phyloP scores from a whole-genome alignment of 129 eudicot species.

The Artemisia argyi region DNA sequence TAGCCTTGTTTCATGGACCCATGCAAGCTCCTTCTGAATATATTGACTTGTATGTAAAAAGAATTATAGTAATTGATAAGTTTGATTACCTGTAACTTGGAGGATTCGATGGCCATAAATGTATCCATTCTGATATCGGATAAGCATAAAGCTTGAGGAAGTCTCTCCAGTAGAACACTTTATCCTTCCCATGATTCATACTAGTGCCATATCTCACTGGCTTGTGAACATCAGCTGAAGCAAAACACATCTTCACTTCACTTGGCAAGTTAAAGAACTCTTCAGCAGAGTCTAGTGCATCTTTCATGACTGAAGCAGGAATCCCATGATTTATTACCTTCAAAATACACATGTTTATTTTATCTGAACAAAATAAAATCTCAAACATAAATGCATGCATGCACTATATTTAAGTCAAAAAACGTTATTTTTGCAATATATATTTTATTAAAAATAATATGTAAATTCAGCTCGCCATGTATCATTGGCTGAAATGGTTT shows the following conservation, averaged over 20 bases:
- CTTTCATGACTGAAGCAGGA: constrained; percentile 37
- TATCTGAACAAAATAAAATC: constrained; percentile 12
- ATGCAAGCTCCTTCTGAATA: too few species aligned
- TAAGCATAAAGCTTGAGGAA: constrained; percentile 71
- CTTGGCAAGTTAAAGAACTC: constrained; percentile 54
- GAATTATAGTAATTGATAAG: background rate
- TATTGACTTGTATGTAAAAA: constrained; percentile 8
- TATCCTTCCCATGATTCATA: constrained; percentile 49
- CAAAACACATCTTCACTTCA: constrained; percentile 49
- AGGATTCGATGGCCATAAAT: constrained; percentile 73
- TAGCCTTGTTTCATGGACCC: too few species aligned
- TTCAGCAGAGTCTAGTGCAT: constrained; percentile 54
- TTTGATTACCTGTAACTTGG: constrained; percentile 55
- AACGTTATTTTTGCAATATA: constrained; percentile 1
- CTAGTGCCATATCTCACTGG: constrained; percentile 78
- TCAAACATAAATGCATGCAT: constrained; percentile 38
- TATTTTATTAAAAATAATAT: background rate
- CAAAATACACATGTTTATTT: constrained; percentile 1
- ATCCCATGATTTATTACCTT: constrained; percentile 81
- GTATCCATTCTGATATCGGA: constrained; percentile 57
- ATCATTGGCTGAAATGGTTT: too few species aligned
- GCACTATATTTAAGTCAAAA: constrained; percentile 19
- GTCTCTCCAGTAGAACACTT: constrained; percentile 67
- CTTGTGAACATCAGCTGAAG: constrained; percentile 52
- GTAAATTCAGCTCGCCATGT: too few species aligned